Percentiles rank a stretch among this genome's conserved stretches.
Conservation (phyloP, 139 green algal genomes). For the Chlamydomonas sp. region DNA sequence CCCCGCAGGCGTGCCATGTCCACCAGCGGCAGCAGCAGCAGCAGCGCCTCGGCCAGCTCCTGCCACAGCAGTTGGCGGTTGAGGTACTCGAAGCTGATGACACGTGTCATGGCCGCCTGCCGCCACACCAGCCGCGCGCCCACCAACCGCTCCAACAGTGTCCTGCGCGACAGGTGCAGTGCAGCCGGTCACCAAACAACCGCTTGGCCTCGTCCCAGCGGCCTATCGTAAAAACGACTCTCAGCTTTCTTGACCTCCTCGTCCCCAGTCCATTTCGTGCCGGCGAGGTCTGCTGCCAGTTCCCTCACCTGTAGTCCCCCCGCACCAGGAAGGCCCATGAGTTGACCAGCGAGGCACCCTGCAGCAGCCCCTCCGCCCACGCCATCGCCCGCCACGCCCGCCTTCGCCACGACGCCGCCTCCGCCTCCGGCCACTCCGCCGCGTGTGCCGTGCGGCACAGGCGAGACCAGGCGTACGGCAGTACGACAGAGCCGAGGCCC, state of each 20-base stretch:
- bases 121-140: slow-evolving; percentile 81
- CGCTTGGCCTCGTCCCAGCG: too few species aligned
- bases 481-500: slow-evolving; percentile 60
- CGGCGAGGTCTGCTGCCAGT: too few species aligned
- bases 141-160: slow-evolving; percentile 81
- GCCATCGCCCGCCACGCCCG: not conserved
- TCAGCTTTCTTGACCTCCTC: too few species aligned
- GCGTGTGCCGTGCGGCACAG: slow-evolving; percentile 39
- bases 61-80: slow-evolving; percentile 85
- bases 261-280: too few species aligned
- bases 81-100: slow-evolving; percentile 94
- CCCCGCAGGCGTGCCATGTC: slow-evolving; percentile 40
- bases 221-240: too few species aligned
- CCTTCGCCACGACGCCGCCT: not conserved
- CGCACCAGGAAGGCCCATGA: slow-evolving; percentile 73
- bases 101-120: slow-evolving; percentile 71
- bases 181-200: not conserved
- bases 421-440: slow-evolving; percentile 20
- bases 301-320: slow-evolving; percentile 77
- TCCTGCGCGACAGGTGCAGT: slow-evolving; percentile 57
- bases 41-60: slow-evolving; percentile 87
- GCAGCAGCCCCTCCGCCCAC: not conserved
- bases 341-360: slow-evolving; percentile 59
- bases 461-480: slow-evolving; percentile 76
- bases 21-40: slow-evolving; percentile 88